phyloP scores from a whole-genome alignment of 225 moss, liverwort and hornwort genomes.

The Polytrichum formosum region DNA sequence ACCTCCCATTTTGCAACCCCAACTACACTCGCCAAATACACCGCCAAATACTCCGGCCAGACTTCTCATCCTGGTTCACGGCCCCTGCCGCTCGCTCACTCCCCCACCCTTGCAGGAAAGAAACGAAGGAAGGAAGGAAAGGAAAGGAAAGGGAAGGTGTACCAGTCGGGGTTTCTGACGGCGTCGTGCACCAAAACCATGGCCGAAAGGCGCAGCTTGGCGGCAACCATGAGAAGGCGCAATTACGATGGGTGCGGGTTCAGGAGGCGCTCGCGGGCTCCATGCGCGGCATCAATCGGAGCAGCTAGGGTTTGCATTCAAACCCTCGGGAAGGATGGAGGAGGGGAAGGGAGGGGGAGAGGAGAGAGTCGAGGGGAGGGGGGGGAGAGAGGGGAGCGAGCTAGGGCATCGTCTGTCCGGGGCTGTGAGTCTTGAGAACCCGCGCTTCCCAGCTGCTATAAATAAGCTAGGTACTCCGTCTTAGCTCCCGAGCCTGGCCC shows the following conservation, averaged over 20 bases:
- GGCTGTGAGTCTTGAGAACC: background rate
- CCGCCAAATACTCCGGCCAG: background rate
- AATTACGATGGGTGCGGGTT: background rate
- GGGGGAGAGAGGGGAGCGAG: background rate
- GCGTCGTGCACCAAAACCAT: constrained; percentile 5
- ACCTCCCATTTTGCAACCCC: no score
- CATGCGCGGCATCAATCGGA: background rate
- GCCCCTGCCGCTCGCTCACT: background rate
- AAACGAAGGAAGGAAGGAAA: background rate
- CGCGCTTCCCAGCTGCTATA: constrained; percentile 3
- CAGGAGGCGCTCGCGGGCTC: background rate
- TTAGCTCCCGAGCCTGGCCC: background rate
- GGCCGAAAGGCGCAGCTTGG: background rate
- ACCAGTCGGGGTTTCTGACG: constrained; percentile 7
- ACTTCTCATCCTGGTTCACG: background rate
- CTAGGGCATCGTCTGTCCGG: background rate
- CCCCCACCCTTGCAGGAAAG: background rate
- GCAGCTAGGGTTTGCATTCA: constrained; percentile 5
- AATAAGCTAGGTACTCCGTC: background rate
- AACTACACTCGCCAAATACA: background rate
- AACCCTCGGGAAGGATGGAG: background rate
- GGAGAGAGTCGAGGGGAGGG: background rate
- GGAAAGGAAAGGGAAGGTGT: no score
- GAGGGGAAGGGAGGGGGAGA: background rate
- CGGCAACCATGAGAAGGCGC: background rate